Evolutionary conservation across 441 rosid genomes (phyloP).

Genomic region (Daphne laureola): DNA sequence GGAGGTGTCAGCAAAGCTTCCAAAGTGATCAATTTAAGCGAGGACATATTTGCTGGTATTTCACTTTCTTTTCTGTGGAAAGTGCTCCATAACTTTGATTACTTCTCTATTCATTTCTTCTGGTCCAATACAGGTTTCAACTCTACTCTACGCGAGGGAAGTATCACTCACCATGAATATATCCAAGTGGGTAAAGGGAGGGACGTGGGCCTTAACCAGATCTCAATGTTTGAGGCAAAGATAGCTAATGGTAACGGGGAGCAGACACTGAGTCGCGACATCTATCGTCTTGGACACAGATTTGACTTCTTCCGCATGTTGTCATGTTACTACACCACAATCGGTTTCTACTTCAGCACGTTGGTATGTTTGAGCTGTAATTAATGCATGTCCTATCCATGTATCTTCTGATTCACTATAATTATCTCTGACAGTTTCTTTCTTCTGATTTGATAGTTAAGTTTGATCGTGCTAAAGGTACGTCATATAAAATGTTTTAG

Average conservation of each 20-base stretch:
- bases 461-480: conserved; percentile 62
- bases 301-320: conserved; percentile 96
- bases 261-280: conserved; percentile 83
- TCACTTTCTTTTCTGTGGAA: neutral
- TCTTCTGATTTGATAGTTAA: conserved; percentile 36
- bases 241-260: conserved; percentile 95
- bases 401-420: neutral
- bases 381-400: neutral
- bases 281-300: conserved; percentile 88
- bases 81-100: conserved; percentile 6
- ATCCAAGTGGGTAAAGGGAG: conserved; percentile 99
- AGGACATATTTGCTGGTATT: conserved; percentile 89
- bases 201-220: conserved; percentile 93
- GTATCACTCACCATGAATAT: conserved; percentile 93
- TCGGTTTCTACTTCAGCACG: conserved; percentile 92
- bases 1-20: conserved; percentile 99
- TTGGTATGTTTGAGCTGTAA: conserved; percentile 35
- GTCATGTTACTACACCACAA: conserved; percentile 81
- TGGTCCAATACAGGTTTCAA: conserved; percentile 55
- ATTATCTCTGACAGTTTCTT: conserved; percentile 6
- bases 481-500: conserved; percentile 7
- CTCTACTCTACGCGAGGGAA: conserved; percentile 87
- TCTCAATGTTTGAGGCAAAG: conserved; percentile 91
- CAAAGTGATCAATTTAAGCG: conserved; percentile 85
- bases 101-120: conserved; percentile 11